Base-by-base conservation (phyloP, 192 early-diverging fungal species). In the Kappamyces sp. region DNA sequence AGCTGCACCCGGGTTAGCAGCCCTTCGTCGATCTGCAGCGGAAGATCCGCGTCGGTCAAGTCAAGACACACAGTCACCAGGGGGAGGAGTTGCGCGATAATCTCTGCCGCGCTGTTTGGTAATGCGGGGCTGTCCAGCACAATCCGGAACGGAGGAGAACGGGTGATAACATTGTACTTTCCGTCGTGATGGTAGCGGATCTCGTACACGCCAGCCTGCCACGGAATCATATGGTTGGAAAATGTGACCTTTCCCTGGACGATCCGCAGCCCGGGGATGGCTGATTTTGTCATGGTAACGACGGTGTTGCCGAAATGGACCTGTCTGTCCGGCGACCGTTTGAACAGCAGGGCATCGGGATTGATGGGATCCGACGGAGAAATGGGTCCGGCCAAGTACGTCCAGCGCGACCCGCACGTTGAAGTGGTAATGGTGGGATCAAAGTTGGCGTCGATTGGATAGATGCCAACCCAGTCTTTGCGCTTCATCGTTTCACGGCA, bases 401-500 rank as follows among this genome's bases (percentile, higher is more conserved):
- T 80, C 74, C 74, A 95, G 5, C 80, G 75, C 31, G 84, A 81
- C 61, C 76, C 73, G 41, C 90, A 92, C 49, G 84, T 79, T 0
- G 80, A 77, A 2, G 79, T 91, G 2, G 94, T 94, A 34, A 98
- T 75, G 40, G 78, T 78, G 23, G 68, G 69, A 36, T 82, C 86
- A 47, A 79, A 84, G 70, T 98, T 95, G 31, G 82, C 75, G 0
- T 79, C 81, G 0, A 90, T 82, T 9, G 80, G 81, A 66, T 95
- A 98, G 3, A 96, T 72, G 35, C 94, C 94, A 65, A 98, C 87
- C 94, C 94, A 98, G 71, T 98, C 94, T 49, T 76, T 66, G 13
- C 74, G 66, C 38, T 64, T 92, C 38, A 78, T 47, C 5, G 88
- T 61, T 71, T 84, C 53, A 67, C 62, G n/a, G 80, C 87, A n/a